These are phyloP conservation scores for Penicillium salamii DNA, from an alignment of 495 filamentous ascomycete genomes.

Conservation along the genomic window DNA sequence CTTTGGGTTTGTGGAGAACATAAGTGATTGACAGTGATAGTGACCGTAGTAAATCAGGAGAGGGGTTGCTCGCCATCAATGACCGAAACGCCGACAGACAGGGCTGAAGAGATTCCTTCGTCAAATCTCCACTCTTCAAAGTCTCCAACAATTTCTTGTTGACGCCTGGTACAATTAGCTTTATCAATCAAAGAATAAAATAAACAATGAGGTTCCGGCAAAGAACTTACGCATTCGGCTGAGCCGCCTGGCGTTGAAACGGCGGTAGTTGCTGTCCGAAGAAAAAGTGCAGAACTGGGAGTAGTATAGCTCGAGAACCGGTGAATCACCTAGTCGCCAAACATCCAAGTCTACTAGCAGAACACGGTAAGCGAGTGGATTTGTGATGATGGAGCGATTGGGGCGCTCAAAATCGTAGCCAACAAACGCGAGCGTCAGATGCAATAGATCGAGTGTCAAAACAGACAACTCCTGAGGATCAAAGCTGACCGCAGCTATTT, in stretches of 20 bases:
- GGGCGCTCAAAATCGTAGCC: conserved; percentile 77
- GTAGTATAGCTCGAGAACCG: conserved; percentile 85
- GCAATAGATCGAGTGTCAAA: conserved; percentile 70
- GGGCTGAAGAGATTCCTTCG: conserved; percentile 62
- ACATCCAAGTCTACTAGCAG: conserved; percentile 88
- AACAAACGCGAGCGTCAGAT: conserved; percentile 76
- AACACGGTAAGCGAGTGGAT: conserved; percentile 88
- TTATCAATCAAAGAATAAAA: not conserved
- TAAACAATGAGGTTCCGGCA: not conserved
- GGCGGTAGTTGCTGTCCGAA: conserved; percentile 79
- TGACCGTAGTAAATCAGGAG: conserved; percentile 79
- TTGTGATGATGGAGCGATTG: conserved; percentile 86
- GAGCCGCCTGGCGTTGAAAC: conserved; percentile 84
- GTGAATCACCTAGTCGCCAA: conserved; percentile 74
- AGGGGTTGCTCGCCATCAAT: conserved; percentile 74
- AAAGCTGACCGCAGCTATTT: conserved; percentile 32
- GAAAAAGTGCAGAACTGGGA: conserved; percentile 84
- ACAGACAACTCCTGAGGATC: conserved; percentile 51
- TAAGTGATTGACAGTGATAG: conserved; percentile 92
- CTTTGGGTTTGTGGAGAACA: conserved; percentile 68
- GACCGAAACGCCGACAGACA: conserved; percentile 75
- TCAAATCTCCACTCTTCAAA: conserved; percentile 78
- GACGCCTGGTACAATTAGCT: conserved; percentile 59
- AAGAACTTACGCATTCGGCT: conserved; percentile 79
- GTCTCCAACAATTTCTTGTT: conserved; percentile 87